Conservation (phyloP, 2,329 filamentous ascomycete species). For the Pseudocercospora ulei region DNA sequence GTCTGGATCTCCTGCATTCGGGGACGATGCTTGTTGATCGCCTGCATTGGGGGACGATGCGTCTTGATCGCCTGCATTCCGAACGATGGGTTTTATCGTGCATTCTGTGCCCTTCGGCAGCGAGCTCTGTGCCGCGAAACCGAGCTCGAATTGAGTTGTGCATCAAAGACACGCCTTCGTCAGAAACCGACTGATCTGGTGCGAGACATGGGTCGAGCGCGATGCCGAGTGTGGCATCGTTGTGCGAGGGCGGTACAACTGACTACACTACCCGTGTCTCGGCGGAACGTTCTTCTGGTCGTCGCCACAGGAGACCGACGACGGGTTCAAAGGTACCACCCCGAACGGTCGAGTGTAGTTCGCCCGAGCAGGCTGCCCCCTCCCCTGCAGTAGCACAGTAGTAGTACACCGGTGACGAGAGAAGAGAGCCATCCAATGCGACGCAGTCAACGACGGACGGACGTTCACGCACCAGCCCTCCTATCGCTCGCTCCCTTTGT, state of each 20-base stretch:
- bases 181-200: neutral
- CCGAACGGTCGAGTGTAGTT: no score
- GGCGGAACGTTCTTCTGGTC: no score
- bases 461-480: no score
- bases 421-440: no score
- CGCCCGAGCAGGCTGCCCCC: no score
- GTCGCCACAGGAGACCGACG: no score
- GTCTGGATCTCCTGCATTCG: neutral
- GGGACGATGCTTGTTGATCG: neutral
- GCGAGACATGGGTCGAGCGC: neutral
- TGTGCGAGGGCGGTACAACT: neutral
- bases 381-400: no score
- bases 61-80: neutral
- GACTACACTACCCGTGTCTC: neutral
- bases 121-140: neutral
- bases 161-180: constrained; percentile 6
- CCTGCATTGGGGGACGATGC: no score
- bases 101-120: constrained; percentile 1
- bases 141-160: constrained; percentile 8
- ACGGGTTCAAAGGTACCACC: no score
- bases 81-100: neutral
- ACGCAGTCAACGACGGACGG: no score
- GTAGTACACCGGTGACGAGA: no score
- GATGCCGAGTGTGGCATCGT: neutral
- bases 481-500: neutral